Percentiles rank a stretch among this genome's conserved stretches.
Conservation (phyloP, 306 rosid species). For the Vigna mungo region DNA sequence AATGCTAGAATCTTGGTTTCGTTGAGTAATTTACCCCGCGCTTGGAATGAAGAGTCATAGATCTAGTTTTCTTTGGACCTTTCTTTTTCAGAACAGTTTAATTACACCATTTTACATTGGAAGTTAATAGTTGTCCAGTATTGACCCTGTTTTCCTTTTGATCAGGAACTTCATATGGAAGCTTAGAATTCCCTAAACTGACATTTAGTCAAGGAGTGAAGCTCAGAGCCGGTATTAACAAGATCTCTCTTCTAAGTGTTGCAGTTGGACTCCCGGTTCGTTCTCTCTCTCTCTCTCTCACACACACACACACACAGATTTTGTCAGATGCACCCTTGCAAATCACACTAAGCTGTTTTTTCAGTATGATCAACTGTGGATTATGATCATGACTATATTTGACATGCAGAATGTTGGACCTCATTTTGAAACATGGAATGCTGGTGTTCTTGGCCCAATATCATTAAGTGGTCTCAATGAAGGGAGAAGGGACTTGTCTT, state of each 20-base stretch:
- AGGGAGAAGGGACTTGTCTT: conserved; percentile 92
- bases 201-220: conserved; percentile 76
- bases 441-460: conserved; percentile 94
- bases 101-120: conserved; percentile 1
- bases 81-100: conserved; percentile 4
- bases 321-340: conserved; percentile 4
- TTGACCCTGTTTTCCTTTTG: conserved; percentile 34
- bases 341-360: conserved; percentile 15
- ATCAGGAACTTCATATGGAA: conserved; percentile 88
- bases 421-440: conserved; percentile 98
- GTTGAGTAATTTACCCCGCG: conserved; percentile 13
- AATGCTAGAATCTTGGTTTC: conserved; percentile 12
- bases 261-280: conserved; percentile 97
- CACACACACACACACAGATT: background rate
- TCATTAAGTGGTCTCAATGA: conserved; percentile 83
- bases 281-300: conserved; percentile 36
- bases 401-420: conserved; percentile 89
- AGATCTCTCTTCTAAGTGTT: conserved; percentile 86
- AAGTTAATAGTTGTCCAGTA: conserved; percentile 18
- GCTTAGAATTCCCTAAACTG: conserved; percentile 88
- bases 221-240: conserved; percentile 82
- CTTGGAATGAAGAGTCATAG: conserved; percentile 14
- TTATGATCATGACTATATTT: conserved; percentile 34
- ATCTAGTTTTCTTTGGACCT: conserved; percentile 19
- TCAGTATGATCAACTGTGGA: conserved; percentile 3